Percentiles rank a stretch among this genome's conserved stretches.
phyloP scores from a whole-genome alignment of 75 land plant species.

The Sequoia sempervirens region DNA sequence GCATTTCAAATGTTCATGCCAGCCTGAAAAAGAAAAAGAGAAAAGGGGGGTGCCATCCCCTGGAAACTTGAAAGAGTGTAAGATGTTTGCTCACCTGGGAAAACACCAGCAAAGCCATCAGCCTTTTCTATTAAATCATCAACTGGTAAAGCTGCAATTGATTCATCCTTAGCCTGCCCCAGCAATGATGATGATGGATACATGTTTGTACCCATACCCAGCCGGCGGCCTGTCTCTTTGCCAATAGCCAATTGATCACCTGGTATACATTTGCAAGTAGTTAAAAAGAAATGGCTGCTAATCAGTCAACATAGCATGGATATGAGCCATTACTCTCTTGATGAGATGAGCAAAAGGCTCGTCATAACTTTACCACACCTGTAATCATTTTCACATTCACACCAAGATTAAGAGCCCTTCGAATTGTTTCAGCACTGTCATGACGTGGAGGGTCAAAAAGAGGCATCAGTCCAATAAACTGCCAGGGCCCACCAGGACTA shows the following conservation, averaged over 20 bases:
- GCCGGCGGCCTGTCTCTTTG: constrained; percentile 87
- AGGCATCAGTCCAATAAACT: constrained; percentile 84
- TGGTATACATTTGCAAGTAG: neutral
- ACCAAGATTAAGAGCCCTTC: constrained; percentile 92
- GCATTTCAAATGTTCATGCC: neutral
- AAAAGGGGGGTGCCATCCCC: no score
- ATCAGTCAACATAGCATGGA: neutral
- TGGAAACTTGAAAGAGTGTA: neutral
- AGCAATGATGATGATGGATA: constrained; percentile 87
- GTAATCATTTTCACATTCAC: constrained; percentile 99
- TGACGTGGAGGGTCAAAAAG: constrained; percentile 99
- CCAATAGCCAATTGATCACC: constrained; percentile 83
- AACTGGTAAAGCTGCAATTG: constrained; percentile 57
- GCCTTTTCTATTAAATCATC: constrained; percentile 93
- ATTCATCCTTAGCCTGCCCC: constrained; percentile 61
- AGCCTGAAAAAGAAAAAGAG: neutral
- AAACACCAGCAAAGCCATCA: constrained; percentile 93
- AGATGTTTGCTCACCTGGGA: constrained; percentile 52
- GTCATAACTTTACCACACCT: constrained; percentile 31
- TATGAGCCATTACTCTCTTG: neutral
- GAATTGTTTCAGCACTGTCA: constrained; percentile 96
- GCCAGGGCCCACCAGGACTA: constrained; percentile 93
- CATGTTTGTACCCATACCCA: constrained; percentile 97
- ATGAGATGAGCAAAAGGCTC: neutral
- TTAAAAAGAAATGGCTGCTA: constrained; percentile 3